Conservation (phyloP, 2,329 filamentous ascomycete species). For the Laburnicola sp. region DNA sequence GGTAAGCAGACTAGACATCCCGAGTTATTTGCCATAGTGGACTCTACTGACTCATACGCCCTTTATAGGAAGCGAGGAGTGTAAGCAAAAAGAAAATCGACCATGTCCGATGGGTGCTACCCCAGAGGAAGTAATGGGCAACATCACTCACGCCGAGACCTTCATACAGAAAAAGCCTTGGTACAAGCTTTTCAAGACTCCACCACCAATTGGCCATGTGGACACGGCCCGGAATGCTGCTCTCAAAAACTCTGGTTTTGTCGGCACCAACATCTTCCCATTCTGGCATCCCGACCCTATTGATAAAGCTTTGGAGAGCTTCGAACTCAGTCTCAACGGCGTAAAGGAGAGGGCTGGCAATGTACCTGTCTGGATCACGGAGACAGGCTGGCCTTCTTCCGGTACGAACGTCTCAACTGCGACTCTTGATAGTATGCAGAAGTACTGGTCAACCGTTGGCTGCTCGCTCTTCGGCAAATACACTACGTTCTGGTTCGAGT, state of each 20-base stretch:
- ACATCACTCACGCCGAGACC: conserved; percentile 46
- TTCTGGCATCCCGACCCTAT: conserved; percentile 34
- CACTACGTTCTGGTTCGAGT: conserved; percentile 41
- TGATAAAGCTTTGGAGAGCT: conserved; percentile 47
- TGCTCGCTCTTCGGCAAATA: conserved; percentile 36
- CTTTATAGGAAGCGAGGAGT: conserved; percentile 1
- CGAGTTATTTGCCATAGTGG: neutral
- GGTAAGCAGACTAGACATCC: neutral
- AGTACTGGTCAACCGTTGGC: conserved; percentile 36
- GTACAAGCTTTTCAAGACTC: conserved; percentile 1
- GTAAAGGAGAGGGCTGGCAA: conserved; percentile 28
- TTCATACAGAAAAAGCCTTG: conserved; percentile 45
- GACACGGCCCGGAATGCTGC: conserved; percentile 36
- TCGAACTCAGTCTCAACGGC: conserved; percentile 24
- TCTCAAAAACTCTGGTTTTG: conserved; percentile 35
- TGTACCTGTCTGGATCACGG: conserved; percentile 40
- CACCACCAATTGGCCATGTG: conserved; percentile 34
- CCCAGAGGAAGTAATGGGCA: conserved; percentile 63
- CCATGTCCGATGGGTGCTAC: conserved; percentile 63
- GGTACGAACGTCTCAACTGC: conserved; percentile 11
- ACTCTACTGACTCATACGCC: neutral
- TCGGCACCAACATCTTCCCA: conserved; percentile 40
- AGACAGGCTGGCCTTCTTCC: conserved; percentile 38
- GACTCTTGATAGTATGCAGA: conserved; percentile 24
- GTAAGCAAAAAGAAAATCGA: conserved; percentile 4